phyloP scores from a whole-genome alignment of 495 filamentous ascomycete species.

The Tetracladium marchalianum region DNA sequence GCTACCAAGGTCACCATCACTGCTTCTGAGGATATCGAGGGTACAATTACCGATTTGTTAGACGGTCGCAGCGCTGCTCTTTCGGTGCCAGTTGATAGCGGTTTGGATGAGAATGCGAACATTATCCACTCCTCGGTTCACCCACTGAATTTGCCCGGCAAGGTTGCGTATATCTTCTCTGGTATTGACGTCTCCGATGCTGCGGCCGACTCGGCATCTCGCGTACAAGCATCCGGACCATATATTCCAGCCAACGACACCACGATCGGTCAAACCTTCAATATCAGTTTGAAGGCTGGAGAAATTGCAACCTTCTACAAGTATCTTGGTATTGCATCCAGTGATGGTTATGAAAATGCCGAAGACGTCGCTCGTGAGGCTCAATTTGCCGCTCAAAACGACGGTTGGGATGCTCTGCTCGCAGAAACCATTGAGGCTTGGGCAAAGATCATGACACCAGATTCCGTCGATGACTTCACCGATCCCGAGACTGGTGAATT shows the following conservation, averaged over 20 bases:
- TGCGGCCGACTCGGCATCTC: conserved; percentile 22
- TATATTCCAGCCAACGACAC: conserved; percentile 33
- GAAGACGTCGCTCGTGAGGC: conserved; percentile 30
- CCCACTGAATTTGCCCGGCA: conserved; percentile 35
- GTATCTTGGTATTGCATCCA: conserved; percentile 43
- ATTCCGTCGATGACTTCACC: conserved; percentile 53
- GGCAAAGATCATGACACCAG: conserved; percentile 33
- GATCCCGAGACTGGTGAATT: conserved; percentile 48
- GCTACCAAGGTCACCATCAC: conserved; percentile 38
- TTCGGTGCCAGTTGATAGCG: conserved; percentile 32
- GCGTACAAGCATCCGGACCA: conserved; percentile 21
- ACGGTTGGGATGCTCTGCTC: conserved; percentile 31
- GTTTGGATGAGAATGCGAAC: conserved; percentile 24
- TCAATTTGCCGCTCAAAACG: conserved; percentile 24
- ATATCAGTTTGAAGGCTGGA: conserved; percentile 26
- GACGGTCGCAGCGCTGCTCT: conserved; percentile 43
- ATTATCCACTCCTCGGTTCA: conserved; percentile 43
- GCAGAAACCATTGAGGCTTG: conserved; percentile 36
- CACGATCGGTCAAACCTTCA: conserved; percentile 40
- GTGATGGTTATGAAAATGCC: conserved; percentile 36
- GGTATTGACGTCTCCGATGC: conserved; percentile 26
- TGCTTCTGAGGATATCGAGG: conserved; percentile 26
- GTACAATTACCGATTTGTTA: conserved; percentile 42
- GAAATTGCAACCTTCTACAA: conserved; percentile 35
- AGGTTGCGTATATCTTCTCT: conserved; percentile 43